A percentile compares a stretch with the other conserved stretches of the same genome.
These are phyloP conservation scores for Peniophora sp. DNA, from an alignment of 1,284 basidiomycete species.

Conservation along the genomic window DNA sequence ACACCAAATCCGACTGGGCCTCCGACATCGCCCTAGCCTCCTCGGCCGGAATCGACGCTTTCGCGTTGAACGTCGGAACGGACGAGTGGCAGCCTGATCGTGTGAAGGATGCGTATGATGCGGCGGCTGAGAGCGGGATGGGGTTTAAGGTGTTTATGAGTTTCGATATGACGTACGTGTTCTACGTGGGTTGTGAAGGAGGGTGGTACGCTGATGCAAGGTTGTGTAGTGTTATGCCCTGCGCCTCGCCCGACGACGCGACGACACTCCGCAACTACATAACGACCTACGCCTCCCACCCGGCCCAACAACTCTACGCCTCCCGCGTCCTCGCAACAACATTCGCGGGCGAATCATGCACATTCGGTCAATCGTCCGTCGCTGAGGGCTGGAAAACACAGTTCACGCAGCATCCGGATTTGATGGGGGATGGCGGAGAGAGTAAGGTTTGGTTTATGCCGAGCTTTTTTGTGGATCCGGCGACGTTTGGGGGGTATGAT, in stretches of 20 bases:
- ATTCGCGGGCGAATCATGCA: conserved; percentile 72
- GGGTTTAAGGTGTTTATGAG: conserved; percentile 76
- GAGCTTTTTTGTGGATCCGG: conserved; percentile 55
- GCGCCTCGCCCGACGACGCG: conserved; percentile 44
- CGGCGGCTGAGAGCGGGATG: conserved; percentile 44
- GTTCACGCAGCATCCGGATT: conserved; percentile 42
- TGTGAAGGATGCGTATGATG: conserved; percentile 58
- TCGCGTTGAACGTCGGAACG: conserved; percentile 58
- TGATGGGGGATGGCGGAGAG: conserved; percentile 24
- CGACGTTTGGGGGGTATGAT: conserved; percentile 37
- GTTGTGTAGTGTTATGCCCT: conserved; percentile 54
- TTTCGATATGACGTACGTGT: conserved; percentile 76
- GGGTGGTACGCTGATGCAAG: too few relatives aligned
- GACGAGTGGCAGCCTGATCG: conserved; percentile 61
- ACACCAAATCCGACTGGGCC: conserved; percentile 48
- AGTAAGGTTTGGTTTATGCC: conserved; percentile 56
- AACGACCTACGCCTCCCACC: conserved; percentile 44
- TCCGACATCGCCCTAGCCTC: conserved; percentile 51
- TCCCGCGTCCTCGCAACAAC: conserved; percentile 64
- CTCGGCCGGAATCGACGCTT: conserved; percentile 55
- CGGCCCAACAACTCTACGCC: conserved; percentile 57
- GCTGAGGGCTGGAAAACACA: conserved; percentile 50
- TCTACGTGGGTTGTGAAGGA: too few relatives aligned
- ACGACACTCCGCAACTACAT: conserved; percentile 53
- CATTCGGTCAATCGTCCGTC: conserved; percentile 51